These are phyloP conservation scores for Gossypium schwendimanii DNA, from an alignment of 441 rosid genomes.

Conservation along the genomic window DNA sequence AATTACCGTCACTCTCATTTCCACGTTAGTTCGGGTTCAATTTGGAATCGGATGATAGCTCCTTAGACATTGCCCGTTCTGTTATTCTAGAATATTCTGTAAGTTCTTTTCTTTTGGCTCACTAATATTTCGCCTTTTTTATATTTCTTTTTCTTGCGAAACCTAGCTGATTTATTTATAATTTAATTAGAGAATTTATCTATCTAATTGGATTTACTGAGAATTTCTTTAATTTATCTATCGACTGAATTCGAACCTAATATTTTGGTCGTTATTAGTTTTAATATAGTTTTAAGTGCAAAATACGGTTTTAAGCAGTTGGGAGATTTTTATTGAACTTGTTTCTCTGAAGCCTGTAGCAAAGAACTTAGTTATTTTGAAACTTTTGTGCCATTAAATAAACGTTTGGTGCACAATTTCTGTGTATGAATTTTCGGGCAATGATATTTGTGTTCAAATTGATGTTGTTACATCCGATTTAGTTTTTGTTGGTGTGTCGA, in stretches of 20 bases:
- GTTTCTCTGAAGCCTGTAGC: not conserved
- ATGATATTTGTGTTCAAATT: not conserved
- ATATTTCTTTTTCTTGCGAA: not conserved
- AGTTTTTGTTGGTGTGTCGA: not conserved
- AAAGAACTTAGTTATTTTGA: not conserved
- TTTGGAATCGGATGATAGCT: slow-evolving; percentile 14
- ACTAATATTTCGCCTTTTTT: not conserved
- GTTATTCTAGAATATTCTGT: slow-evolving; percentile 23
- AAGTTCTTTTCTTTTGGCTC: slow-evolving; percentile 10
- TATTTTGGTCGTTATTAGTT: not conserved
- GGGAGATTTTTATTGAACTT: not conserved
- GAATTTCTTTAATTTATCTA: not conserved
- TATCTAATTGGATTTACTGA: not conserved
- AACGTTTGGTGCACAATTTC: not conserved
- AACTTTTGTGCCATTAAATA: not conserved
- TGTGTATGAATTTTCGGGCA: not conserved
- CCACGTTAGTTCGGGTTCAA: not conserved
- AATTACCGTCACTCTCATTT: slow-evolving; percentile 7
- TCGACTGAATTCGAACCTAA: not conserved
- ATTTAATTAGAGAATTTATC: not conserved
- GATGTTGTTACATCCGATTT: not conserved
- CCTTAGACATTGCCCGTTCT: slow-evolving; percentile 3
- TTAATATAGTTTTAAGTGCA: not conserved
- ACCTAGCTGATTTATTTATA: slow-evolving; percentile 9
- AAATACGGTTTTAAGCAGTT: not conserved